phyloP scores from a whole-genome alignment of 805 yeast genomes.

The Komagataella kurtzmanii region DNA sequence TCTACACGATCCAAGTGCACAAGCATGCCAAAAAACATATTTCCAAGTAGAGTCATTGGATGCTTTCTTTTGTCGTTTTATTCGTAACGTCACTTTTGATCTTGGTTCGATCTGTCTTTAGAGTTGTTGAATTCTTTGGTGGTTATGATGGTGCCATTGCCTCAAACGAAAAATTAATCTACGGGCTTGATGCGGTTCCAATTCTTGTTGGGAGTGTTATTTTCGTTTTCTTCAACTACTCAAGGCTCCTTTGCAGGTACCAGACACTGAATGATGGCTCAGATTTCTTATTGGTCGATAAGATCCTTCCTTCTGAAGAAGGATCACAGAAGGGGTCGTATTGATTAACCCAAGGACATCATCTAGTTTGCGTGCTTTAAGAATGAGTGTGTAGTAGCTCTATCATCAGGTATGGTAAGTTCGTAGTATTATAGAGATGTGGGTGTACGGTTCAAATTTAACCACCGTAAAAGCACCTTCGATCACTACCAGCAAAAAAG shows the following conservation, averaged over 20 bases:
- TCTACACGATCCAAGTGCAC: neutral
- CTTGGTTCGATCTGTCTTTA: neutral
- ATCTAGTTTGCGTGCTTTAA: too few species aligned
- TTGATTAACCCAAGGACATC: too few species aligned
- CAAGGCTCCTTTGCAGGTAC: neutral
- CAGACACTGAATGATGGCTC: neutral
- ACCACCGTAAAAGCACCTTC: too few species aligned
- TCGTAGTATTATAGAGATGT: too few species aligned
- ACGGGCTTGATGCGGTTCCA: neutral
- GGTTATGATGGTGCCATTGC: neutral
- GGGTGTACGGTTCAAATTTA: too few species aligned
- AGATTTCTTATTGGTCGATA: neutral
- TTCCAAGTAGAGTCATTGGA: neutral
- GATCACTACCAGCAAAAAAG: too few species aligned
- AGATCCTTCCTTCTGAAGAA: neutral
- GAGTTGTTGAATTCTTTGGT: neutral
- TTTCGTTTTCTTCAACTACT: neutral
- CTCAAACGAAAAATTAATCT: neutral
- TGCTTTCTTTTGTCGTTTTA: neutral
- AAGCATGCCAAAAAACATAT: neutral
- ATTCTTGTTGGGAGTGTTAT: neutral
- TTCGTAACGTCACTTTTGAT: neutral
- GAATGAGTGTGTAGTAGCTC: too few species aligned
- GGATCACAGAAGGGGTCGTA: neutral
- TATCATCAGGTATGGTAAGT: too few species aligned